phyloP scores from a whole-genome alignment of 208 protist genomes.

The Trypanosoma avium region DNA sequence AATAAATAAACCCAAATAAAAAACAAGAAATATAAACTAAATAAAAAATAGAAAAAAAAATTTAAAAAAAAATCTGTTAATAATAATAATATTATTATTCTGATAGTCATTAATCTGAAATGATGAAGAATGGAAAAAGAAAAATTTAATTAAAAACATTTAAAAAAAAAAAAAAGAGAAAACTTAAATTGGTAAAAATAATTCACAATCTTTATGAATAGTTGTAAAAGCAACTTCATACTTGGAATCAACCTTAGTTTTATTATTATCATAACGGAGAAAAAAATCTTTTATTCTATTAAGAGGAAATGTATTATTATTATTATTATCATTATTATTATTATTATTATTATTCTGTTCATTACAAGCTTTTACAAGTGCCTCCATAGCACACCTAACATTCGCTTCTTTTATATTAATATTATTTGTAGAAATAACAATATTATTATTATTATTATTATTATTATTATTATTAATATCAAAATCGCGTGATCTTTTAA shows the following conservation, averaged over 20 bases:
- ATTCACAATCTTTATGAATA: constrained; percentile 10
- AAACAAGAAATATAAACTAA: background rate
- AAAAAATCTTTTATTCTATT: constrained; percentile 32
- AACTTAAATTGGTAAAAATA: constrained; percentile 19
- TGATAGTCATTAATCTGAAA: background rate
- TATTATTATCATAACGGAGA: background rate
- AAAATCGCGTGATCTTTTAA: constrained; percentile 14
- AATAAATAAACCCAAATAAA: too few species aligned
- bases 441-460: background rate
- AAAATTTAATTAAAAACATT: background rate
- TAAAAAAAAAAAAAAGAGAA: background rate
- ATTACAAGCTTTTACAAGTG: constrained; percentile 30
- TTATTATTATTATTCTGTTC: constrained; percentile 12
- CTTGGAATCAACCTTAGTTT: background rate
- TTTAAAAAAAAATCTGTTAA: background rate
- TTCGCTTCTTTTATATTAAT: background rate
- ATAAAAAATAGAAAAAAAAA: background rate
- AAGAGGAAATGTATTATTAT: constrained; percentile 24
- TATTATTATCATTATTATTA: constrained; percentile 17
- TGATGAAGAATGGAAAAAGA: background rate
- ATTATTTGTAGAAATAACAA: background rate
- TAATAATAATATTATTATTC: background rate
- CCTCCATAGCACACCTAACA: constrained; percentile 10
- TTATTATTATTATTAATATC: background rate
- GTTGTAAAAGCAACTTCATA: constrained; percentile 18